Base-by-base conservation (phyloP, 257 asterid genomes). In the Solanum bulbocastanum region DNA sequence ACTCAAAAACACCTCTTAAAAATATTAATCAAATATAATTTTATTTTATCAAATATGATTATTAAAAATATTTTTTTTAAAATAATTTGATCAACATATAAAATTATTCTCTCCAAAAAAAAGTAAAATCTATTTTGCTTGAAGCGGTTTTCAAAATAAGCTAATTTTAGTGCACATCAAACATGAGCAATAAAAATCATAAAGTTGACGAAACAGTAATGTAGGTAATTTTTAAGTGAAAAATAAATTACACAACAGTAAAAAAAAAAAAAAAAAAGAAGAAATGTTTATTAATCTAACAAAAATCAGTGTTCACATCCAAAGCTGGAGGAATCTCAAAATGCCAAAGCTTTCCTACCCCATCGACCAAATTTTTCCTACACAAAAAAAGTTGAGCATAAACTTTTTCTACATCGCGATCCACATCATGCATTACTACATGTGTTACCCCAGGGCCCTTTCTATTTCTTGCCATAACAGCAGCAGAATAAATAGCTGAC, bases 401-500 rank as follows among this genome's bases (percentile, higher is more conserved):
- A 89, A 87, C 91, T 86, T 92, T 94, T 94, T 97, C 98, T 76
- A 97, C 98, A 78, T 83, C 88, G 22, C 98, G 96, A 82, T 95
- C 93, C 89, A 96, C 96, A 74, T 97, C 99, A 86, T 95, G 99
- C 91, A 97, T 35, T 60, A 94, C 92, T 40, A 97, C 94, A 87
- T 97, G 97, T 71, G 98, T 96, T 76, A 83, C 91, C 0, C 98
- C 98, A 0, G 95, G 25, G 69, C 88, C 65, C n/a, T 90, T 94
- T 92, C 98, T 71, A 78, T 94, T 94, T 86, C 97, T 90, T 52
- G 98, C 98, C 98, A 97, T 94, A 62, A 97, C 96, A 10, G 98
- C 98, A 30, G 95, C 96, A 10, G 98, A 97, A 84, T 94, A 97
- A 23, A 97, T 95, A 66, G 98, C 97, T 18, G 97, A 93, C 99